A percentile compares a stretch with the other conserved stretches of the same genome.
phyloP scores from a whole-genome alignment of 176 grass and related monocot genomes.

The Eremochloa ophiuroides region DNA sequence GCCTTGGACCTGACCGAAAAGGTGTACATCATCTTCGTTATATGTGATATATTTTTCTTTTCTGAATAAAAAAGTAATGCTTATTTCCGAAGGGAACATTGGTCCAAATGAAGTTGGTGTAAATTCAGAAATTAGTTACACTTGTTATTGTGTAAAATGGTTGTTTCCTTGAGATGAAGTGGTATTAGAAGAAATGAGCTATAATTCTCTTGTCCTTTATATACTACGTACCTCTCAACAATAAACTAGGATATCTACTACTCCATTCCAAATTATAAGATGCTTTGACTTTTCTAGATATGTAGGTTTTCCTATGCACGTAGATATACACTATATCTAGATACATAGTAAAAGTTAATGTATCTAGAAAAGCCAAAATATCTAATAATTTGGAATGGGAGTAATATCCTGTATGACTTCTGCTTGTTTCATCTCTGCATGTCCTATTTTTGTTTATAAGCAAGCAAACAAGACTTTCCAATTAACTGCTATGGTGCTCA shows the following conservation, averaged over 20 bases:
- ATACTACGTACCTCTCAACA: slow-evolving; percentile 6
- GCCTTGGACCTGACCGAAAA: slow-evolving; percentile 99
- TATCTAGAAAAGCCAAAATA: no score
- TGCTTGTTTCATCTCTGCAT: background rate
- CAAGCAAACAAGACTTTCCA: background rate
- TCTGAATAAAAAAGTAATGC: background rate
- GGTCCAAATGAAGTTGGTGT: slow-evolving; percentile 16
- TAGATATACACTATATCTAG: no score
- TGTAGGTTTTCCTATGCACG: no score
- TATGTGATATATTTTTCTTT: slow-evolving; percentile 15
- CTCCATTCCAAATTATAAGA: no score
- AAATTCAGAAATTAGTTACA: slow-evolving; percentile 7
- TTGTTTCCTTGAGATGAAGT: background rate
- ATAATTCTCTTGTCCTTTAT: slow-evolving; percentile 4
- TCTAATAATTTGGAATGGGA: no score
- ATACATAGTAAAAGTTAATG: no score
- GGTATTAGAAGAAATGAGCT: background rate
- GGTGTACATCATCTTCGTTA: slow-evolving; percentile 33
- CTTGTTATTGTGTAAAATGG: slow-evolving; percentile 8
- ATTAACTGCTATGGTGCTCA: background rate
- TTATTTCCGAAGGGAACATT: slow-evolving; percentile 1
- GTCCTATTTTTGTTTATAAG: background rate
- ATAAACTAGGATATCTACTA: background rate
- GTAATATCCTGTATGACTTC: background rate
- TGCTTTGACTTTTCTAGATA: no score